Evolutionary conservation across 2,329 filamentous ascomycete genomes (phyloP).

Genomic region (Dothidotthia symphoricarpi): DNA sequence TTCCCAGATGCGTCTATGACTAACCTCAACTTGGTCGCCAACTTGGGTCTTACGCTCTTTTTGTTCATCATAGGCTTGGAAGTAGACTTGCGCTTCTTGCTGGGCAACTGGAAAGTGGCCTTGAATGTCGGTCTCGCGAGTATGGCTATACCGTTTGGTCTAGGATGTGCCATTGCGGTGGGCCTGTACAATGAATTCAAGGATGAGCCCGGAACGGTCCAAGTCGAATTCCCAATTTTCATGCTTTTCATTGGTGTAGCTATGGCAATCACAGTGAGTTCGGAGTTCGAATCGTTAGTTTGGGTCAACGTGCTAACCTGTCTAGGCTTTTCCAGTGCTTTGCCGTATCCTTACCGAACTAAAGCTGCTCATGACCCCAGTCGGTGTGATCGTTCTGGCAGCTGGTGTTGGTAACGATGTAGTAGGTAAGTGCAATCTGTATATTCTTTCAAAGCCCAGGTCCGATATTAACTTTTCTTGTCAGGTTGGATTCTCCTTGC

Average conservation of each 20-base stretch:
- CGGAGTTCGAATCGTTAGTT: no score
- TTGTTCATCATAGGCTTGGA: slow-evolving; percentile 86
- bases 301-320: slow-evolving; percentile 6
- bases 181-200: slow-evolving; percentile 76
- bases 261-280: slow-evolving; percentile 77
- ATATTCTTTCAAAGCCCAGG: background rate
- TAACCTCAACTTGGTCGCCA: slow-evolving; percentile 73
- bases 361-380: slow-evolving; percentile 76
- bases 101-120: slow-evolving; percentile 78
- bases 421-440: slow-evolving; percentile 48
- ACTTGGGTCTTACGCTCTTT: slow-evolving; percentile 79
- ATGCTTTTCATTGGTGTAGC: slow-evolving; percentile 88
- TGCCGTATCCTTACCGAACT: slow-evolving; percentile 91
- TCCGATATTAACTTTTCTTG: slow-evolving; percentile 5
- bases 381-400: slow-evolving; percentile 84
- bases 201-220: slow-evolving; percentile 54
- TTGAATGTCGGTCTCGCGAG: slow-evolving; percentile 74
- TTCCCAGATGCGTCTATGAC: slow-evolving; percentile 76
- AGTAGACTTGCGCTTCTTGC: slow-evolving; percentile 74
- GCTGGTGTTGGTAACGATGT: slow-evolving; percentile 94
- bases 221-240: slow-evolving; percentile 61
- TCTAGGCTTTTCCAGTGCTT: slow-evolving; percentile 75
- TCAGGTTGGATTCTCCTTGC: slow-evolving; percentile 85
- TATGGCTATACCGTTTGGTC: slow-evolving; percentile 77
- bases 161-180: slow-evolving; percentile 77